Evolutionary conservation across 805 yeast species (phyloP).

Genomic region (Ogataea trehaloabstinens): DNA sequence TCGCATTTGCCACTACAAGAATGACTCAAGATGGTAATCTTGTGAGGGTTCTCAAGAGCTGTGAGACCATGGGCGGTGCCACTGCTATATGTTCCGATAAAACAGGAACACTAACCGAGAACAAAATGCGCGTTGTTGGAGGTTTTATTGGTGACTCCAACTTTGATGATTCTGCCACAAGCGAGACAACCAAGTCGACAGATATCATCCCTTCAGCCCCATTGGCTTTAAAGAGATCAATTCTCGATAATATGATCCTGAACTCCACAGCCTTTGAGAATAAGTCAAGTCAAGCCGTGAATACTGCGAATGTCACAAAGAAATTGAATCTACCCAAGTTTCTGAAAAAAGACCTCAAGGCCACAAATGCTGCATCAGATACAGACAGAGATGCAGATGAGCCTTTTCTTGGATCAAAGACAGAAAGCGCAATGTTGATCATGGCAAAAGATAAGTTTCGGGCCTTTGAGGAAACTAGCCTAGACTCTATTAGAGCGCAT

Average conservation of each 20-base stretch:
- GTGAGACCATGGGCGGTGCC: slow-evolving; percentile 99
- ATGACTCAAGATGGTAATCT: slow-evolving; percentile 96
- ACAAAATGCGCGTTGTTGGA: slow-evolving; percentile 84
- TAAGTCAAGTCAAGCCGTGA: slow-evolving; percentile 23
- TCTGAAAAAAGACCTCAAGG: slow-evolving; percentile 56
- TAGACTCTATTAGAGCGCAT: slow-evolving; percentile 46
- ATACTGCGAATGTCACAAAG: slow-evolving; percentile 9
- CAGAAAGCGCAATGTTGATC: slow-evolving; percentile 83
- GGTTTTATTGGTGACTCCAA: slow-evolving; percentile 63
- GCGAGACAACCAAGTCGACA: slow-evolving; percentile 2
- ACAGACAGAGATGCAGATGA: slow-evolving; percentile 34
- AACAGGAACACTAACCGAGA: slow-evolving; percentile 95
- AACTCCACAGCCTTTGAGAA: slow-evolving; percentile 93
- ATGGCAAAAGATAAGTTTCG: slow-evolving; percentile 61
- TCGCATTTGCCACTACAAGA: slow-evolving; percentile 97
- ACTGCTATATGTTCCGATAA: slow-evolving; percentile 96
- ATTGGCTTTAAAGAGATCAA: slow-evolving; percentile 23
- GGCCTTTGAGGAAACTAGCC: slow-evolving; percentile 36
- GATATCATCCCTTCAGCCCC: slow-evolving; percentile 5
- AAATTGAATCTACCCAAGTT: slow-evolving; percentile 69
- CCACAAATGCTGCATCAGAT: slow-evolving; percentile 1
- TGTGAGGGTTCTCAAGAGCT: slow-evolving; percentile 88
- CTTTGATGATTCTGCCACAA: slow-evolving; percentile 48
- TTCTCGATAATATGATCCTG: slow-evolving; percentile 59
- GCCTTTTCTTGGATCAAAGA: slow-evolving; percentile 85